Conservation (phyloP, 495 filamentous ascomycete species). For the Podospora australis region DNA sequence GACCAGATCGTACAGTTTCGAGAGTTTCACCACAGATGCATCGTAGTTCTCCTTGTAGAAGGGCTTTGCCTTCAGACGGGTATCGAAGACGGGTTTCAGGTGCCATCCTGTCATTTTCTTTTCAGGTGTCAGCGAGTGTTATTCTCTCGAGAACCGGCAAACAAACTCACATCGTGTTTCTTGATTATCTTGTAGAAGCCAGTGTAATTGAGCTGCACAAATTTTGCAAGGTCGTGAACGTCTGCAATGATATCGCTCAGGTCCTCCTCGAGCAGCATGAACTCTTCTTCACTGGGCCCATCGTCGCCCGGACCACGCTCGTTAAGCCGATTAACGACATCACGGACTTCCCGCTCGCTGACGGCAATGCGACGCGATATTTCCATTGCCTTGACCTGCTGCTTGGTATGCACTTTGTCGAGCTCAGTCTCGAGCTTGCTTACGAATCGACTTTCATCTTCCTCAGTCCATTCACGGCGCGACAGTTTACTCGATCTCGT, state of each 20-base stretch:
- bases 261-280: conserved; percentile 88
- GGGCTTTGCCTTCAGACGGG: conserved; percentile 86
- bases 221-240: conserved; percentile 97
- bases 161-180: conserved; percentile 83
- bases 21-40: conserved; percentile 90
- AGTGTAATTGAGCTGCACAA: conserved; percentile 96
- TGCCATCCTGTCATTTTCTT: conserved; percentile 95
- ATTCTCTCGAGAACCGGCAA: not conserved
- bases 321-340: conserved; percentile 71
- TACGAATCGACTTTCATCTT: conserved; percentile 87
- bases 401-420: conserved; percentile 94
- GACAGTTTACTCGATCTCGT: conserved; percentile 18
- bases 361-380: conserved; percentile 82
- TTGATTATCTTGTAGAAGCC: conserved; percentile 99
- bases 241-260: conserved; percentile 97
- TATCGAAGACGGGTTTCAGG: conserved; percentile 87
- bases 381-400: conserved; percentile 90
- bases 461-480: conserved; percentile 72
- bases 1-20: conserved; percentile 90
- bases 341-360: conserved; percentile 80
- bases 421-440: conserved; percentile 79
- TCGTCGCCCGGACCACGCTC: conserved; percentile 47
- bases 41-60: conserved; percentile 99
- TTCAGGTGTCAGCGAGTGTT: conserved; percentile 18
- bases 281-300: conserved; percentile 79